phyloP scores from a whole-genome alignment of 2,329 filamentous ascomycete genomes.

The Fusarium pininemorale region DNA sequence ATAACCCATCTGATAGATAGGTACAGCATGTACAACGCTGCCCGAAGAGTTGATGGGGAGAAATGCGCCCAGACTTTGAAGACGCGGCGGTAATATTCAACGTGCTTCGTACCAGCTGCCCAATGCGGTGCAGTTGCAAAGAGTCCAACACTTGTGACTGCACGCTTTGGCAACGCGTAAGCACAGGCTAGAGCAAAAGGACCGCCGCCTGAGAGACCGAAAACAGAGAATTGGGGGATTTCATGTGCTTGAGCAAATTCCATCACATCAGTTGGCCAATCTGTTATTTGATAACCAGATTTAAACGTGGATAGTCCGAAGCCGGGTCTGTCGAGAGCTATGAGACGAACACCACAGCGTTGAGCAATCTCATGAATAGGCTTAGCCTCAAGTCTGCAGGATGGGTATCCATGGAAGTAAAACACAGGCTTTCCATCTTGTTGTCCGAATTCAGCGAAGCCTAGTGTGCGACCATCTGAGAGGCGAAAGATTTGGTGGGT shows the following conservation, averaged over 20 bases:
- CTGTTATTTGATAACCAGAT: slow-evolving; percentile 43
- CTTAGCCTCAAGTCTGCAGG: slow-evolving; percentile 51
- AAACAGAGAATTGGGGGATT: slow-evolving; percentile 44
- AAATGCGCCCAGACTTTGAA: slow-evolving; percentile 27
- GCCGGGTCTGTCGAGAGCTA: slow-evolving; percentile 54
- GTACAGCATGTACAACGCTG: slow-evolving; percentile 4
- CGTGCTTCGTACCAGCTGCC: slow-evolving; percentile 44
- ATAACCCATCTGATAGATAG: slow-evolving; percentile 13
- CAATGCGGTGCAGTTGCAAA: slow-evolving; percentile 49
- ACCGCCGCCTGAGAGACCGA: slow-evolving; percentile 49
- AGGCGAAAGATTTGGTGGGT: slow-evolving; percentile 45
- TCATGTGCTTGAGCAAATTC: slow-evolving; percentile 41
- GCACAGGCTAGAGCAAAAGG: slow-evolving; percentile 51
- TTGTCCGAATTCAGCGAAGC: slow-evolving; percentile 52
- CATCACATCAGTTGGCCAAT: slow-evolving; percentile 49
- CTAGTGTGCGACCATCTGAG: slow-evolving; percentile 52
- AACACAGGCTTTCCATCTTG: slow-evolving; percentile 46
- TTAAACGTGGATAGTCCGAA: slow-evolving; percentile 52
- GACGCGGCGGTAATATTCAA: slow-evolving; percentile 39
- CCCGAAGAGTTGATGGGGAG: slow-evolving; percentile 38
- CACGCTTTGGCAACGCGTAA: slow-evolving; percentile 39
- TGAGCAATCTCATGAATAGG: slow-evolving; percentile 40
- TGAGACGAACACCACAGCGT: slow-evolving; percentile 44
- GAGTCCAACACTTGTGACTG: slow-evolving; percentile 49
- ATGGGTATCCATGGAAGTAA: slow-evolving; percentile 55